Conservation (phyloP, 148 eudicot species). For the Camellia lanceoleosa region DNA sequence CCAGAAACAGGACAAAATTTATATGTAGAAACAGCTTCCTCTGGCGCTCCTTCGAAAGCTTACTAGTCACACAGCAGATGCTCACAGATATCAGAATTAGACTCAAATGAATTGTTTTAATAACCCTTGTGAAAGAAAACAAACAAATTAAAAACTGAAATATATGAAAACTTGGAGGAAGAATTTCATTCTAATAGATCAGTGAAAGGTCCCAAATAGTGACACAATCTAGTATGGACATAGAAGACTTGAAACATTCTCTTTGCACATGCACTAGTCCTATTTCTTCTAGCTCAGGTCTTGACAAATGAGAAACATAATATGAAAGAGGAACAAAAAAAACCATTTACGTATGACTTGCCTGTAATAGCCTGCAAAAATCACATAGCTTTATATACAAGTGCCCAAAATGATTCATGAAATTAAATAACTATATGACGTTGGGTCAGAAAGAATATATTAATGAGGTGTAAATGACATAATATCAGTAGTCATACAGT, state of each 20-base stretch:
- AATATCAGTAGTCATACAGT: not conserved
- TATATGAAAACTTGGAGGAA: not conserved
- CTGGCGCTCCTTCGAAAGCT: slow-evolving; percentile 13
- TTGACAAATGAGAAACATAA: no score
- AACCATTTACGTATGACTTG: not conserved
- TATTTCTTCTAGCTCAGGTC: no score
- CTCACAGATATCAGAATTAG: not conserved
- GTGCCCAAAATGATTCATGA: no score
- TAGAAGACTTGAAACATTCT: no score
- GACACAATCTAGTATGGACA: no score
- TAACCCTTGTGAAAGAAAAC: not conserved
- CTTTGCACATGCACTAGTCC: no score
- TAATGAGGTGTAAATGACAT: not conserved
- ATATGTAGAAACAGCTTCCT: slow-evolving; percentile 7
- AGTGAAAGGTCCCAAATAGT: no score
- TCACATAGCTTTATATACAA: not conserved
- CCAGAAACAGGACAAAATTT: slow-evolving; percentile 15
- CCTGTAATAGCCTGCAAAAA: not conserved
- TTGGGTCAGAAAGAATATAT: no score
- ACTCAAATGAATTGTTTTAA: not conserved
- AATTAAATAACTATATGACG: no score
- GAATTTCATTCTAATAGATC: no score
- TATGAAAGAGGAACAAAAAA: no score
- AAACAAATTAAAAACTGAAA: not conserved
- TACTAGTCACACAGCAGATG: not conserved